These are phyloP conservation scores for Globisporangium iwayamae DNA, from an alignment of 352 stramenopile species.

Conservation along the genomic window DNA sequence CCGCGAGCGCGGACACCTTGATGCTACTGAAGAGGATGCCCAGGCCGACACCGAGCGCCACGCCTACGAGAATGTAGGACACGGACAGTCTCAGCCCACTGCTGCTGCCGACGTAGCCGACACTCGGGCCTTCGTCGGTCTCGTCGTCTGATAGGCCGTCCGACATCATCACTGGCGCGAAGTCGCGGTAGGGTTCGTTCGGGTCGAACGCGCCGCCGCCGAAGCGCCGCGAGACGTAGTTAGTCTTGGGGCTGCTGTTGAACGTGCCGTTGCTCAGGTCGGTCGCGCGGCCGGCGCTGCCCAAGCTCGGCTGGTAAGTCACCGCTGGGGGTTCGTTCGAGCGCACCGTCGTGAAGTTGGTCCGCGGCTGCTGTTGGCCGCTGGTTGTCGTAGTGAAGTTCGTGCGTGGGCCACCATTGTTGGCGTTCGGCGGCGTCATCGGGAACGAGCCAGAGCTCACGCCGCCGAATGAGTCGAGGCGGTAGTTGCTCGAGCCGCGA, in stretches of 20 bases:
- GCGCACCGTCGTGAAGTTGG: slow-evolving; percentile 29
- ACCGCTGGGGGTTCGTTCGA: neutral
- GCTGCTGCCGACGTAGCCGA: slow-evolving; percentile 25
- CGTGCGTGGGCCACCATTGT: neutral
- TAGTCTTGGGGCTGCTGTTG: slow-evolving; percentile 35
- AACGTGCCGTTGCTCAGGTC: slow-evolving; percentile 14
- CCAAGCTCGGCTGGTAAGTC: neutral
- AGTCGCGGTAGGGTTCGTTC: slow-evolving; percentile 6
- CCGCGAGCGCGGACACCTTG: slow-evolving; percentile 35
- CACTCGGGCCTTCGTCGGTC: neutral
- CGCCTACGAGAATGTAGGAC: slow-evolving; percentile 46
- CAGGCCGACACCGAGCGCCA: slow-evolving; percentile 41
- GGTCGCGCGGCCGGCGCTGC: neutral
- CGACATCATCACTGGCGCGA: slow-evolving; percentile 12
- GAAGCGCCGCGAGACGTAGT: slow-evolving; percentile 33
- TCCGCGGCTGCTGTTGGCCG: slow-evolving; percentile 12
- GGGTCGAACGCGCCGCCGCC: too few species aligned
- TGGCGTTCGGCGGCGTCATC: slow-evolving; percentile 35
- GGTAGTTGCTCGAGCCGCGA: neutral
- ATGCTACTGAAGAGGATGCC: slow-evolving; percentile 45
- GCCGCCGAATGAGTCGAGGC: slow-evolving; percentile 14
- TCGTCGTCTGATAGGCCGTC: slow-evolving; percentile 12
- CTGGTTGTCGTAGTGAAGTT: slow-evolving; percentile 5
- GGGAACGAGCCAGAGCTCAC: slow-evolving; percentile 19
- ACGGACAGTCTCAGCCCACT: slow-evolving; percentile 51